Evolutionary conservation across 257 asterid species (phyloP).

Genomic region (Misopates orontium): DNA sequence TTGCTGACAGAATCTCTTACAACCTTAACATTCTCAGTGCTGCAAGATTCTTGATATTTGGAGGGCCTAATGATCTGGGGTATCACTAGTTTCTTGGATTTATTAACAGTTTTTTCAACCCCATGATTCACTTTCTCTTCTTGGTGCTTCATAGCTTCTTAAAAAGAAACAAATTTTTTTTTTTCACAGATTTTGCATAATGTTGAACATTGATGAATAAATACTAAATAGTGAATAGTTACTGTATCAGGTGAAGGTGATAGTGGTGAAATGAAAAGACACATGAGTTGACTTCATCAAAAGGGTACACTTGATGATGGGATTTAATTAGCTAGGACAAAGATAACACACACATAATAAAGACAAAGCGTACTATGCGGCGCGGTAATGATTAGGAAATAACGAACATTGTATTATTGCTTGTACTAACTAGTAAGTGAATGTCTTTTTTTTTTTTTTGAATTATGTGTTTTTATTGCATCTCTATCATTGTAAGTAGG

Average conservation of each 20-base stretch:
- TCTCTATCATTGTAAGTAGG: not conserved
- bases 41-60: not conserved
- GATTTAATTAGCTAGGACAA: too few species aligned
- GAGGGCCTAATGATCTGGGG: not conserved
- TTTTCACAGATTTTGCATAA: not conserved
- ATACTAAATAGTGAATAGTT: too few species aligned
- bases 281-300: not conserved
- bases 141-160: slow-evolving; percentile 11
- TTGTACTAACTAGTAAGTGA: too few species aligned
- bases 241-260: not conserved
- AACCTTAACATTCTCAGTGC: not conserved
- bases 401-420: too few species aligned
- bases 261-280: not conserved
- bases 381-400: not conserved
- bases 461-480: not conserved
- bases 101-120: not conserved
- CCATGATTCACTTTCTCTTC: not conserved
- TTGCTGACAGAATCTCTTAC: too few species aligned
- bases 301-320: too few species aligned
- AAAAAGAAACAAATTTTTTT: not conserved
- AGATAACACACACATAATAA: too few species aligned
- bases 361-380: slow-evolving; percentile 1
- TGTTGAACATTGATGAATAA: too few species aligned
- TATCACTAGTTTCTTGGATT: slow-evolving; percentile 8
- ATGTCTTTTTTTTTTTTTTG: not conserved